phyloP scores from a whole-genome alignment of 306 rosid genomes.

The Gillenia trifoliata region DNA sequence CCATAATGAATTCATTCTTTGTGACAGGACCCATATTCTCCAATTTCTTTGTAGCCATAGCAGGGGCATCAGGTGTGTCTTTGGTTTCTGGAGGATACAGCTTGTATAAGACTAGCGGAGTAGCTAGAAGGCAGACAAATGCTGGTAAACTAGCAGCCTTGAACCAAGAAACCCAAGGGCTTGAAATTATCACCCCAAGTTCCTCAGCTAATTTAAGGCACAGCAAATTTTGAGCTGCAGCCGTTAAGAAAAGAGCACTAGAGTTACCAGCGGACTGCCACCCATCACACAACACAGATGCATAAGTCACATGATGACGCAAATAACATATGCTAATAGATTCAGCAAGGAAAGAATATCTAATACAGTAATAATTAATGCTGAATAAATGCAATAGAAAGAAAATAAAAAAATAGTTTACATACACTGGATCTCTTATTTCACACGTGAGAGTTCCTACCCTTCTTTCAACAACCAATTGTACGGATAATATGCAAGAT shows the following conservation, averaged over 20 bases:
- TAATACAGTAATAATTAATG: not conserved
- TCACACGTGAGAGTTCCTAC: not conserved
- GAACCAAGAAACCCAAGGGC: conserved; percentile 90
- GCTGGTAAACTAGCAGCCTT: conserved; percentile 91
- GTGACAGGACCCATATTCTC: conserved; percentile 84
- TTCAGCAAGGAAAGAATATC: not conserved
- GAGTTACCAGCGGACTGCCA: conserved; percentile 90
- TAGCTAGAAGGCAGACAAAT: conserved; percentile 54
- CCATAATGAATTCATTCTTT: conserved; percentile 75
- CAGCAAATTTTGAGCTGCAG: conserved; percentile 95
- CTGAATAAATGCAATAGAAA: not conserved
- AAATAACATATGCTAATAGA: conserved; percentile 8
- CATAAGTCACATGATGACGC: conserved; percentile 32
- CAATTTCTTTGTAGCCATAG: conserved; percentile 71
- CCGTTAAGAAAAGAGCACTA: conserved; percentile 98
- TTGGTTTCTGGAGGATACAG: conserved; percentile 87
- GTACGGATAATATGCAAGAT: not conserved
- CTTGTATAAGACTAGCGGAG: conserved; percentile 78
- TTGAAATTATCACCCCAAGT: conserved; percentile 67
- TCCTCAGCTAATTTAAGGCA: conserved; percentile 86
- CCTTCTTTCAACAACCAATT: not conserved
- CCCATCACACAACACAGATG: conserved; percentile 33
- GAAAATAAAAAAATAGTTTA: not conserved
- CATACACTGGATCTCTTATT: not conserved
- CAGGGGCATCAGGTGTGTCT: conserved; percentile 97